These are phyloP conservation scores for Xylaria sp. DNA, from an alignment of 2,329 filamentous ascomycete genomes.

Conservation along the genomic window DNA sequence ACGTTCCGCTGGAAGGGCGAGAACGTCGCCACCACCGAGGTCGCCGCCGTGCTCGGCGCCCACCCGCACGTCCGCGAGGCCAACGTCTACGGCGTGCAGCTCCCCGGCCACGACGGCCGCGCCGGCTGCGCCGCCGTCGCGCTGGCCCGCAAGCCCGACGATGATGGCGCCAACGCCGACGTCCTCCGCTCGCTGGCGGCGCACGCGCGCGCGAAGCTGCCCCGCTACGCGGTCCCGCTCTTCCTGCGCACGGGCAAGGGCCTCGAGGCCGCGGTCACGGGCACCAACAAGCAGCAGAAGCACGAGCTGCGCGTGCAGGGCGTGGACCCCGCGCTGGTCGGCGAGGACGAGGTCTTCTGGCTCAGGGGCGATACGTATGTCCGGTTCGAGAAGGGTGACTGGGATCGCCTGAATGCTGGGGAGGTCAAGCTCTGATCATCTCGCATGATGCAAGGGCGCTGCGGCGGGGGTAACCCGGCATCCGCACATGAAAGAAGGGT, in stretches of 20 bases:
- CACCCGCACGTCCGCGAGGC: slow-evolving; percentile 72
- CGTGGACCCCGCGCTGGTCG: slow-evolving; percentile 64
- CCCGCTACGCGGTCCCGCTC: slow-evolving; percentile 74
- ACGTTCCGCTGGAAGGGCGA: slow-evolving; percentile 83
- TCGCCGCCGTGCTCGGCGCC: slow-evolving; percentile 71
- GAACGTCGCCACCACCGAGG: slow-evolving; percentile 82
- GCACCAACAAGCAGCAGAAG: slow-evolving; percentile 91
- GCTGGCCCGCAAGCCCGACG: slow-evolving; percentile 51
- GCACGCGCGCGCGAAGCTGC: slow-evolving; percentile 62
- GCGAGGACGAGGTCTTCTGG: slow-evolving; percentile 62
- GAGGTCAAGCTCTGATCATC: slow-evolving; percentile 65
- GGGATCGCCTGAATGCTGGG: slow-evolving; percentile 68
- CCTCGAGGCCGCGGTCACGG: slow-evolving; percentile 66
- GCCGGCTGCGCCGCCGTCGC: slow-evolving; percentile 78
- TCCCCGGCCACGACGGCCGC: slow-evolving; percentile 81
- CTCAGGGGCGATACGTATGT: slow-evolving; percentile 68
- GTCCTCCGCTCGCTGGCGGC: slow-evolving; percentile 62
- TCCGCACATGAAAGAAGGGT: no score
- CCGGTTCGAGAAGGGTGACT: slow-evolving; percentile 67
- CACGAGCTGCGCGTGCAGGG: slow-evolving; percentile 71
- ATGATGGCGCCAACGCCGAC: no score
- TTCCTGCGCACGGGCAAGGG: slow-evolving; percentile 71
- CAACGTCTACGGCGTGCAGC: slow-evolving; percentile 81
- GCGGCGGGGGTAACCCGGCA: no score
- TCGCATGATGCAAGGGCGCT: no score